Conservation (phyloP, 1,284 basidiomycete species). For the Peniophora sp. region DNA sequence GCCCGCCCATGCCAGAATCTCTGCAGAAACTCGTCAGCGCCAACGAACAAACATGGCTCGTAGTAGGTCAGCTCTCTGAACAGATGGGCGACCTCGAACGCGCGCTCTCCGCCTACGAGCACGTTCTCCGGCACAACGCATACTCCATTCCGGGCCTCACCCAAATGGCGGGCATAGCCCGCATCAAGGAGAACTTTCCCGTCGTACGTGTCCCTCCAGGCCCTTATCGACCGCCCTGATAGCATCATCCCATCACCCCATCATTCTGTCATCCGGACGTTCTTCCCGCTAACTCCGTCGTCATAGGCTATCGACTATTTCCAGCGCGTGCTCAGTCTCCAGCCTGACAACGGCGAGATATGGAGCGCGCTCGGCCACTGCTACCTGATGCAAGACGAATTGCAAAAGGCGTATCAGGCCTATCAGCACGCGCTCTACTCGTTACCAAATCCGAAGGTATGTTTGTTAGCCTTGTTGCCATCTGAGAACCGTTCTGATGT, state of each 20-base stretch:
- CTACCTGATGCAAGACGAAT: slow-evolving; percentile 98
- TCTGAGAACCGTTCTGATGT: slow-evolving; percentile 14
- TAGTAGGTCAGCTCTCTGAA: slow-evolving; percentile 76
- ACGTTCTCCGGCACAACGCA: slow-evolving; percentile 88
- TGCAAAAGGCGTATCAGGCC: slow-evolving; percentile 96
- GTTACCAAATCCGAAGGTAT: slow-evolving; percentile 88
- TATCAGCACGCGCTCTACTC: slow-evolving; percentile 98
- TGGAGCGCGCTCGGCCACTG: slow-evolving; percentile 95
- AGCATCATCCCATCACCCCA: slow-evolving; percentile 13
- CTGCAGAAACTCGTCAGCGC: slow-evolving; percentile 73
- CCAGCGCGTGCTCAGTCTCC: slow-evolving; percentile 81
- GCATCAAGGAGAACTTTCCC: slow-evolving; percentile 82
- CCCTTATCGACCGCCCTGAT: slow-evolving; percentile 12
- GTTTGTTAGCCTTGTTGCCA: slow-evolving; percentile 10
- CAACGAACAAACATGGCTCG: slow-evolving; percentile 89
- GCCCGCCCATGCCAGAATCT: slow-evolving; percentile 26
- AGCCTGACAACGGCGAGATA: slow-evolving; percentile 90
- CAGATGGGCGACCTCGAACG: slow-evolving; percentile 88
- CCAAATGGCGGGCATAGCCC: slow-evolving; percentile 85
- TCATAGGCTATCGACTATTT: slow-evolving; percentile 90
- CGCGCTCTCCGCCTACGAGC: slow-evolving; percentile 85
- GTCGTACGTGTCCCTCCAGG: slow-evolving; percentile 43
- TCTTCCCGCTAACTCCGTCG: slow-evolving; percentile 1
- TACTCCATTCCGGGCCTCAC: slow-evolving; percentile 82
- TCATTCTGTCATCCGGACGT: slow-evolving; percentile 3